Base-by-base conservation (phyloP, 2,329 filamentous ascomycete species). In the Arthrobotrys sinensis region DNA sequence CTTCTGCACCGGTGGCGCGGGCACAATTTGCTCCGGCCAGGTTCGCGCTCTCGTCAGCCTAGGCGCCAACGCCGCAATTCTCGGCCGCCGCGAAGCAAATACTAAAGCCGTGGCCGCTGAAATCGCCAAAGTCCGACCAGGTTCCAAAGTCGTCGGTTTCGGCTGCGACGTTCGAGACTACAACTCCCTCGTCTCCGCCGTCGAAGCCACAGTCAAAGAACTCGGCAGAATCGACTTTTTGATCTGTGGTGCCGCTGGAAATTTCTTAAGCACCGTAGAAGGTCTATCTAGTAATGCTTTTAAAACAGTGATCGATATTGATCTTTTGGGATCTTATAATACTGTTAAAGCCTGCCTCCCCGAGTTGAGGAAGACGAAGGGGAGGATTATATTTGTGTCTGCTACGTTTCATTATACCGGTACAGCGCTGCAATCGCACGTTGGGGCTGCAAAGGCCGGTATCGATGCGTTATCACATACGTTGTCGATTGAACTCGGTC, bases 291-390 rank as follows among this genome's bases (percentile, higher is more conserved):
- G 92, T 75, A 98, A 98, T 83, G 96, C 93, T 2, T 97, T 99
- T 90, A 96, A 94, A 85, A 88, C 93, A 0, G 96, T 99, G 80
- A 95, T 98, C 82, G 96, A 98, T 79, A 99, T 99, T 82, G 96
- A 98, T 83, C 91, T 97, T 1, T 85, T 98, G 40, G 96, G 96
- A 36, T 96, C 93, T 14, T 99, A 92, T 86, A 97, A 98, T 86
- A 97, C 94, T 1, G 88, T 97, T 83, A 98, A 98, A 86, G 94
- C 95, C 2, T 96, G 93, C 0, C 86, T 97, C 38, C 93, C 93
- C 0, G 88, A 97, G 82, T 89, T 99, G 2, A 85, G 93, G 11
- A 88, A 90, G 81, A 92, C 91, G 0, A 68, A 66, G 24, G 94
- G 94, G 8, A 90, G 94, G 73, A 94, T 98, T 83, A 89, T 97